Evolutionary conservation across 2,329 filamentous ascomycete species (phyloP).

Genomic region (Helminthosporium solani): DNA sequence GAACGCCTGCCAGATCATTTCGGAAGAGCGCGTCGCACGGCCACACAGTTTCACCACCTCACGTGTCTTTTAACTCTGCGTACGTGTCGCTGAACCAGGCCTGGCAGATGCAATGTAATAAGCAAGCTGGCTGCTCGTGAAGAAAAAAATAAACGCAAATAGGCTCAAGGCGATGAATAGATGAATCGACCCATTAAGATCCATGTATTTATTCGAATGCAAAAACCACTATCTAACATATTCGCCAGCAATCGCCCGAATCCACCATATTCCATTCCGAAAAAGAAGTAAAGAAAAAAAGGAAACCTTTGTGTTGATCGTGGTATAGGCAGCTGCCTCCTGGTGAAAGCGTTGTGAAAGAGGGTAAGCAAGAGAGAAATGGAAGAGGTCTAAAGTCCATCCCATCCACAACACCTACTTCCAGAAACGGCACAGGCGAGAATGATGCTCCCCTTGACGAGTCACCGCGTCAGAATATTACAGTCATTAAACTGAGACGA

Average conservation of each 20-base stretch:
- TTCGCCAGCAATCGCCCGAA: conserved; percentile 29
- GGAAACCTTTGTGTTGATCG: conserved; percentile 20
- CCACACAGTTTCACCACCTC: background rate
- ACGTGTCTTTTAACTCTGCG: background rate
- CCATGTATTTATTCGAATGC: conserved; percentile 37
- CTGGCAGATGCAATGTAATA: too few relatives aligned
- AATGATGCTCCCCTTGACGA: conserved; percentile 24
- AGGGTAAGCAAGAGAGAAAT: conserved; percentile 11
- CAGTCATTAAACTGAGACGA: conserved; percentile 39
- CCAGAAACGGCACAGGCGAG: conserved; percentile 10
- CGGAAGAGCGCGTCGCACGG: conserved; percentile 7
- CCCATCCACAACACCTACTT: conserved; percentile 25
- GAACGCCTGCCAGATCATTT: background rate
- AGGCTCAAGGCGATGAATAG: background rate
- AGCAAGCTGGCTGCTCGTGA: too few relatives aligned
- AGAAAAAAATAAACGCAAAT: too few relatives aligned
- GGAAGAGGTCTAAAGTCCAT: conserved; percentile 25
- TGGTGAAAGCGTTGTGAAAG: conserved; percentile 2
- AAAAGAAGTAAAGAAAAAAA: background rate
- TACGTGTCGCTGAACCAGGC: too few relatives aligned
- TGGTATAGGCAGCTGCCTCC: conserved; percentile 35
- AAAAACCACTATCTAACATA: conserved; percentile 41
- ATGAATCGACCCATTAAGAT: conserved; percentile 17
- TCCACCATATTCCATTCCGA: conserved; percentile 17
- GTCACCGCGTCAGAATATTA: conserved; percentile 34